Conservation (phyloP, 2,329 filamentous ascomycete genomes). For the Hypoxylon sp. region DNA sequence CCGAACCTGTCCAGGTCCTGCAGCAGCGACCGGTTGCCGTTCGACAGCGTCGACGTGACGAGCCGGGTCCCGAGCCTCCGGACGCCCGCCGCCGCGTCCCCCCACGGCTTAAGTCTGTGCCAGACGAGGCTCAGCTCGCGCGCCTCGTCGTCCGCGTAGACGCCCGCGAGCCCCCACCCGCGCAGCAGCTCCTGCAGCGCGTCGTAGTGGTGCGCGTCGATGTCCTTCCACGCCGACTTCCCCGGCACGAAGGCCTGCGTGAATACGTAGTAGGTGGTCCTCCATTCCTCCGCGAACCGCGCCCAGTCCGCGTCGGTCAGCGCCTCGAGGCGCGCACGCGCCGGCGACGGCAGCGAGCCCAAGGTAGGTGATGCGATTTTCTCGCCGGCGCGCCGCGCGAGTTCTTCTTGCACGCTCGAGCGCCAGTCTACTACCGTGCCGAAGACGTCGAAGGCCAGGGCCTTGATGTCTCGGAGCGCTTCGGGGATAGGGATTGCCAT, state of each 20-base stretch:
- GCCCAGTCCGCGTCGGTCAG: slow-evolving; percentile 71
- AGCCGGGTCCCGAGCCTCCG: slow-evolving; percentile 63
- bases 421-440: slow-evolving; percentile 87
- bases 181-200: slow-evolving; percentile 70
- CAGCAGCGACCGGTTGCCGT: slow-evolving; percentile 77
- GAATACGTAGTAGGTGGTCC: slow-evolving; percentile 71
- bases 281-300: slow-evolving; percentile 77
- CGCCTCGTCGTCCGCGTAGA: slow-evolving; percentile 73
- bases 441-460: slow-evolving; percentile 80
- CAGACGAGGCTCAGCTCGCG: slow-evolving; percentile 74
- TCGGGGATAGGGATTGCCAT: slow-evolving; percentile 36
- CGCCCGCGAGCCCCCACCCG: slow-evolving; percentile 64
- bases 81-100: slow-evolving; percentile 70
- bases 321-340: slow-evolving; percentile 61
- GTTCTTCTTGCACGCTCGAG: slow-evolving; percentile 69
- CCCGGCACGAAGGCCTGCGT: slow-evolving; percentile 64
- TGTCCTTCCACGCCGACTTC: slow-evolving; percentile 69
- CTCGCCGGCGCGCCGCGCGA: slow-evolving; percentile 62
- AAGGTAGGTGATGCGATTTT: slow-evolving; percentile 61
- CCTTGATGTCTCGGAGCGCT: slow-evolving; percentile 58
- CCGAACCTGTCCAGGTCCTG: slow-evolving; percentile 71
- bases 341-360: slow-evolving; percentile 57
- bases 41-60: slow-evolving; percentile 76
- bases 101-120: slow-evolving; percentile 79
- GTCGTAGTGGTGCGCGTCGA: slow-evolving; percentile 78